A percentile compares a stretch with the other conserved stretches of the same genome.
phyloP scores from a whole-genome alignment of 2,329 filamentous ascomycete species.

The Alternaria brassicae region DNA sequence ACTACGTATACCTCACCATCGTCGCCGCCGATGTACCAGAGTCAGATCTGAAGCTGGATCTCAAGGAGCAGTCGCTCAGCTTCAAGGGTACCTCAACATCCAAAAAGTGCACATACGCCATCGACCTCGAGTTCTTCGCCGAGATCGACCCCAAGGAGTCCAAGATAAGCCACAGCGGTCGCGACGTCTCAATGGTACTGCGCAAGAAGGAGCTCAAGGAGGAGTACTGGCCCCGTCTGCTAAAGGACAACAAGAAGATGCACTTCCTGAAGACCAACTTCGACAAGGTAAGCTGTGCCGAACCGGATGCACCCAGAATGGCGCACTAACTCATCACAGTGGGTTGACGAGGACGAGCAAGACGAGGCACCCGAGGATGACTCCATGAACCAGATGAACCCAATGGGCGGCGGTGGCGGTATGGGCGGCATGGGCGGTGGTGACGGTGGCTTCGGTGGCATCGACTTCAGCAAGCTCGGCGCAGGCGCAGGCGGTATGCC shows the following conservation, averaged over 20 bases:
- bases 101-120: conserved; percentile 85
- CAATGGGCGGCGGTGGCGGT: conserved; percentile 57
- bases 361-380: conserved; percentile 83
- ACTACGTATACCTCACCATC: conserved; percentile 94
- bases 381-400: conserved; percentile 60
- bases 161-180: conserved; percentile 86
- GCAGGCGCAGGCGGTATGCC: conserved; percentile 57
- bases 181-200: conserved; percentile 88
- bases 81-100: conserved; percentile 85
- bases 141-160: conserved; percentile 87
- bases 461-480: conserved; percentile 90
- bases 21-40: conserved; percentile 82
- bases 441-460: conserved; percentile 79
- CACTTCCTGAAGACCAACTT: conserved; percentile 99
- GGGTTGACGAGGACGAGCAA: conserved; percentile 99
- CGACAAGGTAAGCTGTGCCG: conserved; percentile 74
- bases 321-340: conserved; percentile 59
- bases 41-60: conserved; percentile 78
- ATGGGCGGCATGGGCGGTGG: conserved; percentile 52
- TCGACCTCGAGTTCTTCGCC: conserved; percentile 85
- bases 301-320: not conserved
- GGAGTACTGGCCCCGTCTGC: conserved; percentile 93
- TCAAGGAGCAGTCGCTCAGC: conserved; percentile 72
- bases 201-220: conserved; percentile 96
- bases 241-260: conserved; percentile 87